Conservation (phyloP, 768 basidiomycete genomes). For the Suillus bovinus region DNA sequence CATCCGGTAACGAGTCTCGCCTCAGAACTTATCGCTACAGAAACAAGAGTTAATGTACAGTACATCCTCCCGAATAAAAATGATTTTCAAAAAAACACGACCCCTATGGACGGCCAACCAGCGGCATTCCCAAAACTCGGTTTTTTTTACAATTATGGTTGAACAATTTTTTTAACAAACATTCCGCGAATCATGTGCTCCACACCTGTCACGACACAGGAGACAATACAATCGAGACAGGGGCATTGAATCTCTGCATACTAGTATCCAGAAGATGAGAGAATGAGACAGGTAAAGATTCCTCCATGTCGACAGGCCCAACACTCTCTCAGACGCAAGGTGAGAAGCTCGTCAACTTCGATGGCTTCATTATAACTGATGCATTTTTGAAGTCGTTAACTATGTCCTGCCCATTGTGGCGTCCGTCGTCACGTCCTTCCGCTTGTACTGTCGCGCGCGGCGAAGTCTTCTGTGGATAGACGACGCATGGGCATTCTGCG, state of each 20-base stretch:
- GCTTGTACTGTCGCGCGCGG: neutral
- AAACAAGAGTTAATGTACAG: too few relatives aligned
- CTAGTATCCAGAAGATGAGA: neutral
- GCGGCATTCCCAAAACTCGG: neutral
- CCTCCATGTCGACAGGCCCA: neutral
- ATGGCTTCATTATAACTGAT: neutral
- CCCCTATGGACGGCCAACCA: too few relatives aligned
- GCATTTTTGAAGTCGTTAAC: neutral
- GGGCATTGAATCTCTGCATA: neutral
- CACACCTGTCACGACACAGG: neutral
- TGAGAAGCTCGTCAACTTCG: neutral
- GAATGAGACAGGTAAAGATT: neutral
- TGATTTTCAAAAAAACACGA: too few relatives aligned
- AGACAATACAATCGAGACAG: neutral
- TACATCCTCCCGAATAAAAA: too few relatives aligned
- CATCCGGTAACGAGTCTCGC: too few relatives aligned
- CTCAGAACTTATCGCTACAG: too few relatives aligned
- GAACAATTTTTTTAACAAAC: neutral
- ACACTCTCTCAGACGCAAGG: neutral
- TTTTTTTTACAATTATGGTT: too few relatives aligned
- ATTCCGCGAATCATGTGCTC: too few relatives aligned
- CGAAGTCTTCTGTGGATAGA: neutral
- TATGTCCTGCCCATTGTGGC: neutral
- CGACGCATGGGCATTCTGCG: neutral
- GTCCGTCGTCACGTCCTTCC: neutral